Conservation (phyloP, 1,284 basidiomycete species). For the Xanthoconium separans region DNA sequence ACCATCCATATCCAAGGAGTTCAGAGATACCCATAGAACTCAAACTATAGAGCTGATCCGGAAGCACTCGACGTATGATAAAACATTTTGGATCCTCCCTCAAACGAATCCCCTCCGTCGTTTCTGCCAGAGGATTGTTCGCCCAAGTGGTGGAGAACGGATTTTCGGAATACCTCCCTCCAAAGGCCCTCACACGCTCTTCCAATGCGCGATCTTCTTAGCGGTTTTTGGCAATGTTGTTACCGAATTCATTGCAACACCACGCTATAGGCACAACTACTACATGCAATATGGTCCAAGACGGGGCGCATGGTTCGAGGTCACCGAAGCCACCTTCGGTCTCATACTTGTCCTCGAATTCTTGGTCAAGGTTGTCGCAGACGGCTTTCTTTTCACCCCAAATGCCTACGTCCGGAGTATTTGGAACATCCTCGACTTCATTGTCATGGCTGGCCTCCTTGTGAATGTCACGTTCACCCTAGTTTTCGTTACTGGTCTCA, state of each 20-base stretch:
- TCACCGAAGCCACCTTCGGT: conserved; percentile 79
- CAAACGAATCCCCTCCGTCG: conserved; percentile 78
- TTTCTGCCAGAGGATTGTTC: conserved; percentile 83
- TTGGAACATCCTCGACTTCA: conserved; percentile 92
- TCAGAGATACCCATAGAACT: conserved; percentile 66
- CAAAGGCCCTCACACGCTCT: conserved; percentile 65
- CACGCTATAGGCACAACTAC: conserved; percentile 80
- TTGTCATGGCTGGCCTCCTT: conserved; percentile 81
- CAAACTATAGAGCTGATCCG: conserved; percentile 87
- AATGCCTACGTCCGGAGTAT: conserved; percentile 92
- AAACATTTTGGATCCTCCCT: conserved; percentile 87
- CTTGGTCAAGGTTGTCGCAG: conserved; percentile 88
- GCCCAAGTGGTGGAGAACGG: conserved; percentile 81
- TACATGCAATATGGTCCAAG: conserved; percentile 60
- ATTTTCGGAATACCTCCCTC: conserved; percentile 77
- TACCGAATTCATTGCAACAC: conserved; percentile 86
- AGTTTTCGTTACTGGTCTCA: conserved; percentile 78
- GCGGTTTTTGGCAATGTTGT: conserved; percentile 83
- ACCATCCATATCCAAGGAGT: conserved; percentile 45
- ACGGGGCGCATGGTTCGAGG: conserved; percentile 85
- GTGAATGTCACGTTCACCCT: conserved; percentile 82
- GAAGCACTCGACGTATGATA: conserved; percentile 89
- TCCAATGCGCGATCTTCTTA: conserved; percentile 75
- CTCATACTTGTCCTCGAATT: conserved; percentile 83
- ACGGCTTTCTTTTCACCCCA: conserved; percentile 90